Conservation (phyloP, 116 monocot genomes). For the Papilionanthe hybrid region DNA sequence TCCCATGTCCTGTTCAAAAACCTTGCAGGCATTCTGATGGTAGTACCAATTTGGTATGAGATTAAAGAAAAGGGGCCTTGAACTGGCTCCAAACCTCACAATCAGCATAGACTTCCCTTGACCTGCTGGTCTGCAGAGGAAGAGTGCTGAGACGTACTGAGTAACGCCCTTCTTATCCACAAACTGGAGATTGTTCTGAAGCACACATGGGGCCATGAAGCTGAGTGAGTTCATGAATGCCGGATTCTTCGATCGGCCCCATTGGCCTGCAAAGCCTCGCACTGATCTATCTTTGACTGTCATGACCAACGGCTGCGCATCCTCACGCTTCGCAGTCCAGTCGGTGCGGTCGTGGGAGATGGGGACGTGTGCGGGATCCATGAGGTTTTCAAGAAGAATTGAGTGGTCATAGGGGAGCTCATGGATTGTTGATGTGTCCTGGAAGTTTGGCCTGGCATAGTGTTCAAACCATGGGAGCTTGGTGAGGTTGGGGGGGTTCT, state of each 20-base stretch:
- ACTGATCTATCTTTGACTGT: conserved; percentile 29
- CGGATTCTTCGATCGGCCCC: conserved; percentile 20
- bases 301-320: conserved; percentile 42
- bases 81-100: conserved; percentile 37
- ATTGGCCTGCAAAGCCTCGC: conserved; percentile 42
- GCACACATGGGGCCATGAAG: conserved; percentile 39
- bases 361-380: conserved; percentile 61
- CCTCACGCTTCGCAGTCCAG: conserved; percentile 48
- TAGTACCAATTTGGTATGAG: conserved; percentile 41
- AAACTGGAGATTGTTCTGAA: conserved; percentile 37
- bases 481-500: conserved; percentile 20
- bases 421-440: conserved; percentile 40
- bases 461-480: conserved; percentile 47
- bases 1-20: conserved; percentile 68
- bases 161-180: conserved; percentile 31
- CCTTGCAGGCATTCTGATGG: conserved; percentile 55
- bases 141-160: conserved; percentile 33
- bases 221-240: conserved; percentile 29
- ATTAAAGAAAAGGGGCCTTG: conserved; percentile 10
- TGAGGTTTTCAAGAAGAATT: conserved; percentile 53
- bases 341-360: conserved; percentile 64
- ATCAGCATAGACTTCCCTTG: conserved; percentile 62
- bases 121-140: conserved; percentile 47
- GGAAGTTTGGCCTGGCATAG: conserved; percentile 36
- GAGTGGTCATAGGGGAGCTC: conserved; percentile 65